A percentile compares a stretch with the other conserved stretches of the same genome.
These are phyloP conservation scores for Aspergillus floridensis DNA, from an alignment of 2,329 filamentous ascomycete genomes.

Conservation along the genomic window DNA sequence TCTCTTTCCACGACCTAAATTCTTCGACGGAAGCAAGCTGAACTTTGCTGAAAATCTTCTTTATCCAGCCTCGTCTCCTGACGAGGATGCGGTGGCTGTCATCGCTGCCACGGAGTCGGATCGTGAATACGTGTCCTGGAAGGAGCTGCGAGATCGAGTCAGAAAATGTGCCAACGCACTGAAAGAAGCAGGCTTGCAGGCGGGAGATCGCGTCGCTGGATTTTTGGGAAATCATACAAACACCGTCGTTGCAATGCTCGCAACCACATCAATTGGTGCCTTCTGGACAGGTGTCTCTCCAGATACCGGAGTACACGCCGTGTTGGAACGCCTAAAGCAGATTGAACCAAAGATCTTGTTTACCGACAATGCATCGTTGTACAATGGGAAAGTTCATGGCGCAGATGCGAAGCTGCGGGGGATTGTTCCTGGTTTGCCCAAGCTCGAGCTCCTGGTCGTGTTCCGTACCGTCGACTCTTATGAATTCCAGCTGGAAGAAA, in stretches of 20 bases:
- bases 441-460: constrained; percentile 69
- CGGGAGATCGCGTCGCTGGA: constrained; percentile 62
- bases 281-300: constrained; percentile 93
- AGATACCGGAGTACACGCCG: constrained; percentile 86
- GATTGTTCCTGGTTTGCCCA: constrained; percentile 66
- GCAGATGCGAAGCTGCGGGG: constrained; percentile 75
- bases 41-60: constrained; percentile 97
- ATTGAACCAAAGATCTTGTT: constrained; percentile 81
- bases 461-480: constrained; percentile 62
- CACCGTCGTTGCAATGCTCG: constrained; percentile 83
- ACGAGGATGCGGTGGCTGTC: constrained; percentile 65
- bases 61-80: constrained; percentile 62
- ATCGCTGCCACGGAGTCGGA: constrained; percentile 77
- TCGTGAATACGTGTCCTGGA: constrained; percentile 70
- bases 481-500: constrained; percentile 33
- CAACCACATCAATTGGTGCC: constrained; percentile 75
- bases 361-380: constrained; percentile 81
- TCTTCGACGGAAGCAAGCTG: constrained; percentile 74
- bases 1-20: constrained; percentile 84
- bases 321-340: constrained; percentile 81
- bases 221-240: constrained; percentile 90
- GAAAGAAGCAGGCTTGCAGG: constrained; percentile 61
- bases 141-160: constrained; percentile 73
- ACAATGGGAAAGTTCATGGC: constrained; percentile 89
- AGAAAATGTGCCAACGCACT: constrained; percentile 70